Conservation (phyloP, 148 eudicot species). For the Cornus suecica region DNA sequence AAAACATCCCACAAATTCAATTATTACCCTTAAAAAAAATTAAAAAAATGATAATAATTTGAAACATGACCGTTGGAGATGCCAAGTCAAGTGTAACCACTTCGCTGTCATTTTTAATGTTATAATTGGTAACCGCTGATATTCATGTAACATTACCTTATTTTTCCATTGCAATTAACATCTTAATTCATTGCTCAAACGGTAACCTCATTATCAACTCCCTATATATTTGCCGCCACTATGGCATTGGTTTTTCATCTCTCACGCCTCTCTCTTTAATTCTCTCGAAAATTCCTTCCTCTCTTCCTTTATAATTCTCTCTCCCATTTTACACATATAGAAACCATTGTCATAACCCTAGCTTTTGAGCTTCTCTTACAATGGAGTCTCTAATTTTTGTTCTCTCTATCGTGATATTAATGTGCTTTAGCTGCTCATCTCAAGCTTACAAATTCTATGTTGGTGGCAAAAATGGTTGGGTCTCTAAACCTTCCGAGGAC, state of each 20-base stretch:
- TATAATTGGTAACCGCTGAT: no score
- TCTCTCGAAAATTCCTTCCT: no score
- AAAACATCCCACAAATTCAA: no score
- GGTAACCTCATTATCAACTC: slow-evolving; percentile 6
- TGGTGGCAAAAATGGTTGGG: slow-evolving; percentile 36
- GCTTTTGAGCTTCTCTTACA: background rate
- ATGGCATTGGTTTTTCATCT: slow-evolving; percentile 1
- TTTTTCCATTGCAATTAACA: slow-evolving; percentile 1
- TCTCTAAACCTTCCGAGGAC: slow-evolving; percentile 22
- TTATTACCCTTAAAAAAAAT: no score
- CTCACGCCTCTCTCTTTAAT: no score
- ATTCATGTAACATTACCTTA: no score
- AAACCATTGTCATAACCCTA: no score
- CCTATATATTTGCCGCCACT: background rate
- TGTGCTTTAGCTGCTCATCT: slow-evolving; percentile 3
- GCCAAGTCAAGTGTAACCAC: no score
- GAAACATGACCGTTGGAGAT: no score
- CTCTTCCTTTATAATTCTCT: background rate
- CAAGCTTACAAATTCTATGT: slow-evolving; percentile 23
- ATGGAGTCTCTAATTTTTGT: slow-evolving; percentile 14
- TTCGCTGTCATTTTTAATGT: no score
- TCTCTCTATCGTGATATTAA: background rate
- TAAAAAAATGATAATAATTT: no score
- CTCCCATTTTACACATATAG: background rate
- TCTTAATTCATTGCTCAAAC: slow-evolving; percentile 4